Base-by-base conservation (phyloP, 2,329 filamentous ascomycete species). In the Aureobasidium musti region DNA sequence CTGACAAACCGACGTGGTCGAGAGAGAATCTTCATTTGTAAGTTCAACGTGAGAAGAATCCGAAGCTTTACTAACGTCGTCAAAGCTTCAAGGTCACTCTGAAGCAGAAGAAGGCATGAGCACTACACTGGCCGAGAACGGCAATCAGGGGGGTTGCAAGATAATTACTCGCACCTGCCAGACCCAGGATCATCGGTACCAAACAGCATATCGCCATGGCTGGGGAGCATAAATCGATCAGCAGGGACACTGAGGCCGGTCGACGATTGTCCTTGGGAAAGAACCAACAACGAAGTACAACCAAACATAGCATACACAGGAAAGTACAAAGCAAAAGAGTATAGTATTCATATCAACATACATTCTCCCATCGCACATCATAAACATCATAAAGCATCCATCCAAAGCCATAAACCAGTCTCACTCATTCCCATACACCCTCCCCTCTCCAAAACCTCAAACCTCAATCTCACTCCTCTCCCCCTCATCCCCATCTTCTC, bases 11-110 rank as follows among this genome's bases (percentile, higher is more conserved):
- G 47, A 71, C 75, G 2, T 84, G 81, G 70, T 72, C 73, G 7
- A 76, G 80, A 66, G 80, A 85, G 71, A 83, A 80, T 52, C 74
- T 84, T 17, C 82, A 79, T 70, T 70, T 85, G 83, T 85, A 71
- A 73, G 80, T 54, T 21, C 2, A 11, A 17, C 33, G 4, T 4
- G 5, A 1, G 26, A 5, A 28, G 3, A 8, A 28, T 33, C 19
- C 10, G 1, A n/a, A 14, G 1, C n/a, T 8, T 8, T n/a, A 19
- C 49, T 47, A 26, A 47, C n/a, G n/a, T 2, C 2, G 0, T 1
- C 11, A 5, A 41, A 63, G 61, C 35, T 65, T 54, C 37, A 65
- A 45, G 14, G 43, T 65, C 26, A 65, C 61, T n/a, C 8, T 65
- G 37, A 65, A 65, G 61, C 37, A 56, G 37, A 47, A 47, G 26